Evolutionary conservation across 2,329 filamentous ascomycete genomes (phyloP), one percentile per base, ranked within the genome.

Genomic region (Leptographium galeiforme): DNA sequence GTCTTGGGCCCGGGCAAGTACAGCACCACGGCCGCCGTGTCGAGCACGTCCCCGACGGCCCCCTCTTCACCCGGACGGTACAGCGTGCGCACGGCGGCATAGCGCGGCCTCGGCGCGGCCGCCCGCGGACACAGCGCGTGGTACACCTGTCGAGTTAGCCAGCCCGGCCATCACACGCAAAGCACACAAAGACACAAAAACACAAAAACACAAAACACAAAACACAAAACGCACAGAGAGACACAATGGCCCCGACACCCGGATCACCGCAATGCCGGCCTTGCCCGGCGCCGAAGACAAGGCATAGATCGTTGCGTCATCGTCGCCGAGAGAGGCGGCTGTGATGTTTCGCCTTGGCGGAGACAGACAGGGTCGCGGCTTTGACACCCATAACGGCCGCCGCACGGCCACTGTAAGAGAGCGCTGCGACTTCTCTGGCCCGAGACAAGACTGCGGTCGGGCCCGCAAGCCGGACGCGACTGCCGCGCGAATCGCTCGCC

Each of bases 221-320:
- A 25, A 34, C 25, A 8, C 14, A 14, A 14, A 52, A 52, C 69
- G 61, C 72, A 88, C 84, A 62, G 82, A 73, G 55, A 78, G 68
- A 67, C 86, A 91, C 46, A 82, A 80, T 33, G 86, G 77, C 0
- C 93, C 93, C 6, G 93, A 96, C 32, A 95, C 75, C 14, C 93
- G 81, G 51, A 97, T 82, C 39, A 97, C 83, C 2, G 91, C 91
- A 64, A 98, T 95, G 1, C 89, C 93, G 45, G 89, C 89, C 64
- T 82, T 82, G 1, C 91, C 93, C 12, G 85, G 74, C 0, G 88
- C 89, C 0, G 90, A 94, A 0, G 91, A 96, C 1, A 97, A 72
- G 0, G 93, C 93, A 67, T 95, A 97, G 52, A 98, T 95, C 1
- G 91, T 97, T 54, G 79, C 75, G 61, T 72, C 62, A 30, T 58